Evolutionary conservation across 371 early-diverging fungal species (phyloP).

Genomic region (Blakeslea trispora): DNA sequence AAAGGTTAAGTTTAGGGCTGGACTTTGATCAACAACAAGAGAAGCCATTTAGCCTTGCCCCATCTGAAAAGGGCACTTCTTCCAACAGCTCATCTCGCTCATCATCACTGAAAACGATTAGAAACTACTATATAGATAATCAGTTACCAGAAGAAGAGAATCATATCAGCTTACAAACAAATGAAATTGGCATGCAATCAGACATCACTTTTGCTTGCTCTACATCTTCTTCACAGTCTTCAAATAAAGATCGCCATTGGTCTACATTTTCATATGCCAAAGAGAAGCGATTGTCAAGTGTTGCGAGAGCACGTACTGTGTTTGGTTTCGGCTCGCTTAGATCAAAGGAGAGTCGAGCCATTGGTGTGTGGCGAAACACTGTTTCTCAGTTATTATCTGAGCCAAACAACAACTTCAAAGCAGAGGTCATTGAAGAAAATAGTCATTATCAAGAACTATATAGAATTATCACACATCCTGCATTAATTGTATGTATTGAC

Average conservation of each 20-base stretch:
- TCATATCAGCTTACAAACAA: neutral
- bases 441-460: constrained; percentile 9
- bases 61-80: neutral
- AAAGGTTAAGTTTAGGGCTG: constrained; percentile 5
- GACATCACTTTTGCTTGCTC: constrained; percentile 10
- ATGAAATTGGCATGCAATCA: constrained; percentile 9
- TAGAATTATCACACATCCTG: constrained; percentile 13
- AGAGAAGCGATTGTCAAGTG: constrained; percentile 16
- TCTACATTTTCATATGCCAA: neutral
- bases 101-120: constrained; percentile 20
- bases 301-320: constrained; percentile 25
- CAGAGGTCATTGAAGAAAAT: constrained; percentile 1
- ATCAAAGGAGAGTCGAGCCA: constrained; percentile 20
- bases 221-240: neutral
- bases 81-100: constrained; percentile 17
- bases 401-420: neutral
- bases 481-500: constrained; percentile 12
- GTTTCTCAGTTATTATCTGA: constrained; percentile 11
- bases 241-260: constrained; percentile 2
- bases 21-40: constrained; percentile 13
- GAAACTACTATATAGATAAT: neutral
- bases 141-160: constrained; percentile 1
- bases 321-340: constrained; percentile 18
- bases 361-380: constrained; percentile 20
- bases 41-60: neutral